Evolutionary conservation across 257 asterid genomes (phyloP), one percentile per base, ranked within the genome.

Genomic region (Echium plantagineum): DNA sequence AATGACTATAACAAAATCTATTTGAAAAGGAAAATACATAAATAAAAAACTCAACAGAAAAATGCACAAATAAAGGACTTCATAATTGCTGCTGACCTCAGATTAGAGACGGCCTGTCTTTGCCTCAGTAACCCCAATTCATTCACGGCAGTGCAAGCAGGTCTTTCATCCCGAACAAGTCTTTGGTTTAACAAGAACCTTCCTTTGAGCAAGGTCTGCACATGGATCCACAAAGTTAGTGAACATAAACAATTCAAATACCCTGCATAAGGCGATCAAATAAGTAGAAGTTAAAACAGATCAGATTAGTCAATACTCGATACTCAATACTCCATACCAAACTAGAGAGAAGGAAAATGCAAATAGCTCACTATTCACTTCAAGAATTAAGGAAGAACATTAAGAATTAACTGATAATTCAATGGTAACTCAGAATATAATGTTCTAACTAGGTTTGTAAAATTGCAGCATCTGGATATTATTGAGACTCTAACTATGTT

Each of bases 141-240:
- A 69, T 81, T 75, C 35, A 80, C 85, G 71, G 86, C 96, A 66
- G 62, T 48, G 5, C 90, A 79, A 71, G 74, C 70, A 61, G 84
- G 79, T 71, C 77, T 74, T 77, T 77, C 81, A 35, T 83, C 94
- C 52, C 62, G 63, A 15, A 65, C 69, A 58, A 58, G 55, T 69
- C 68, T 68, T 61, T 71, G 85, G 69, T 85, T 85, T 55, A 82
- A 72, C 63, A 91, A 69, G 73, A 91, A 91, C 71, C 95, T 85
- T 51, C 95, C 94, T 62, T 81, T 74, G 61, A 88, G 95, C 30
- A 85, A 82, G 9, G 95, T 82, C 98, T 91, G 83, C 74, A 78
- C 32, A 38, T 19, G 2, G 64, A 20, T 26, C 30, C 21, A 26
- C 38, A 7, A 35, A 42, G 62, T 71, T 61, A 73, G 59, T 24